Percentiles rank a stretch among this genome's conserved stretches.
phyloP scores from a whole-genome alignment of 768 basidiomycete genomes.

The Lactarius pseudohatsudake region DNA sequence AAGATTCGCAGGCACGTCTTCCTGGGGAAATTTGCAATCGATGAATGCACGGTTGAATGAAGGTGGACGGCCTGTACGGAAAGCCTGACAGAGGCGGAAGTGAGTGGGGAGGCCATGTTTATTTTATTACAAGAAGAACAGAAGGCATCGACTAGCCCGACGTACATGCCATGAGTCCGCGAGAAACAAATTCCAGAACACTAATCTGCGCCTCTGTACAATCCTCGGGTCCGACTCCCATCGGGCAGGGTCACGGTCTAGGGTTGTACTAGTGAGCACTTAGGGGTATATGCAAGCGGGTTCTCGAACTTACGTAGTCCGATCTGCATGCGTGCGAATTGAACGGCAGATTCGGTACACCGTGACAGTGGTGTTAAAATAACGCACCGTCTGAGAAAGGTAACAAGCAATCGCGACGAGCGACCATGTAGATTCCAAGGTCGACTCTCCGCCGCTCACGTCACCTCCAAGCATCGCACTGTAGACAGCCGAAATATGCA shows the following conservation, averaged over 20 bases:
- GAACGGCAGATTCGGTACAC: slow-evolving; percentile 1
- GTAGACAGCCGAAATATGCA: slow-evolving; percentile 69
- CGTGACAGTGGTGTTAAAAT: not conserved
- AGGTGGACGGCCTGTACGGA: too few species aligned
- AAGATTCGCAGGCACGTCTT: too few species aligned
- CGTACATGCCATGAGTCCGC: slow-evolving; percentile 69
- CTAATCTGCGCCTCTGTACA: slow-evolving; percentile 60
- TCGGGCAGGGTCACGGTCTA: slow-evolving; percentile 64
- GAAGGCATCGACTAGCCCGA: slow-evolving; percentile 11
- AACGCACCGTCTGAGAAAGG: slow-evolving; percentile 61
- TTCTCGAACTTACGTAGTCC: slow-evolving; percentile 59
- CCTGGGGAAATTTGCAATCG: too few species aligned
- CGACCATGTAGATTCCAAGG: slow-evolving; percentile 73
- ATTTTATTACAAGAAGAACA: not conserved
- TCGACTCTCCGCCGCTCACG: slow-evolving; percentile 53
- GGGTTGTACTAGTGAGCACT: slow-evolving; percentile 14
- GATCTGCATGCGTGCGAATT: slow-evolving; percentile 42
- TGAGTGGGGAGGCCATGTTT: not conserved
- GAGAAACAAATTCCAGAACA: slow-evolving; percentile 81
- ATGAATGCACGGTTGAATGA: too few species aligned
- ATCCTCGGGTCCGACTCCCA: slow-evolving; percentile 50
- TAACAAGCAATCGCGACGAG: slow-evolving; percentile 64
- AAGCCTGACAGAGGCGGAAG: too few species aligned
- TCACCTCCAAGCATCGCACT: slow-evolving; percentile 69
- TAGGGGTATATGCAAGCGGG: not conserved